Base-by-base conservation (phyloP, 1,284 basidiomycete genomes). In the Waitea zeae region DNA sequence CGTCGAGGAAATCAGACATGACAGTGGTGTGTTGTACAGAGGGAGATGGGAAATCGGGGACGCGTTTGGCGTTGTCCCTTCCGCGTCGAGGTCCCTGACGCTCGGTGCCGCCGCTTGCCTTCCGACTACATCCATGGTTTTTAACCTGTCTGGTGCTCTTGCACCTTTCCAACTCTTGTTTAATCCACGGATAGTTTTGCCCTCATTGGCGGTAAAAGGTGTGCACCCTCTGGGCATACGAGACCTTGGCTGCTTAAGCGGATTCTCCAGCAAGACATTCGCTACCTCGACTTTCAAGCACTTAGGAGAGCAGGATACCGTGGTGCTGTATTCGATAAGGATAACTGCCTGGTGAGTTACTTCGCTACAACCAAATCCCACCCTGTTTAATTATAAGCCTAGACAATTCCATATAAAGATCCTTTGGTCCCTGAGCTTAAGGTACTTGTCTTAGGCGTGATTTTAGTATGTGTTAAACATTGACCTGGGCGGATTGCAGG, bases 321-420 rank as follows among this genome's bases (percentile, higher is more conserved):
- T 31, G 89, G 81, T 20, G 80, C 83, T 9, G 77, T 98, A 0
- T 81, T 96, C 44, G 93, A 97, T 68, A 97, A 96, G 59, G 93
- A 98, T 53, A 97, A 98, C 46, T 97, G 93, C 49, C 55, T 97
- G 44, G 89, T 87, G 46, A 24, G 74, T 57, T 30, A 6, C 14
- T 15, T 11, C 29, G 9, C 7, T 15, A 7, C 29, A 30, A 9
- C 15, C 14, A 6, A 7, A 9, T 12, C 7, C 9, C 15, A 17
- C 29, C 14, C 29, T 17, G 15, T 7, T 30, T 14, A 17, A 9
- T 6, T 11, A 6, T 15, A 7, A 12, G 11, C 29, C 7, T 40
- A 89, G 86, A 90, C 86, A 2, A 47, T 74, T 20, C 87, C 87
- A 1, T 59, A 84, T 49, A 52, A 63, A 34, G 87, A 92, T 46